phyloP scores from a whole-genome alignment of 129 eudicot species.

The Flaveria sonorensis region DNA sequence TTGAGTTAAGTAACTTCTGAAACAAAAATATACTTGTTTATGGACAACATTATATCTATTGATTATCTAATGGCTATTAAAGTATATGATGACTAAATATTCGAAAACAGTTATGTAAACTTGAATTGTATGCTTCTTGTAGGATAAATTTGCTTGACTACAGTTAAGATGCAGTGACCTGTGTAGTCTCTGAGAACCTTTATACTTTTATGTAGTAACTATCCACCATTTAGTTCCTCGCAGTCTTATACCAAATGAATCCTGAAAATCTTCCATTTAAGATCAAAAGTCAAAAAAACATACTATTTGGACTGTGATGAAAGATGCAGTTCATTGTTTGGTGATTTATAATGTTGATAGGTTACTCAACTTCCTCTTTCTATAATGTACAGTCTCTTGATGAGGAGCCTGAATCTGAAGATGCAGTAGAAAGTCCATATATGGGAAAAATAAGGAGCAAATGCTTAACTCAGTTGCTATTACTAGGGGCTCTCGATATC shows the following conservation, averaged over 20 bases:
- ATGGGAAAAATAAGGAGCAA: conserved; percentile 42
- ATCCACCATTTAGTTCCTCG: conserved; percentile 4
- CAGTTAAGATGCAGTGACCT: neutral
- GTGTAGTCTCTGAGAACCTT: neutral
- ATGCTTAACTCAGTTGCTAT: conserved; percentile 43
- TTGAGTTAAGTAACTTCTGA: neutral
- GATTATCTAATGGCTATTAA: conserved; percentile 5
- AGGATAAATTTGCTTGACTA: neutral
- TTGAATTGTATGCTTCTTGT: conserved; percentile 2
- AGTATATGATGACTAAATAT: neutral
- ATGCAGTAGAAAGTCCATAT: conserved; percentile 58
- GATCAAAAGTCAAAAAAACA: neutral
- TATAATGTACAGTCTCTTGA: conserved; percentile 49
- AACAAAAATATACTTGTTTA: neutral
- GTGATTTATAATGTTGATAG: neutral
- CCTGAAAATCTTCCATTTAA: neutral
- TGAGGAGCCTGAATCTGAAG: conserved; percentile 49
- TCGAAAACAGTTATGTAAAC: neutral
- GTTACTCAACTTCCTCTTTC: neutral
- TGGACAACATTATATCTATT: neutral
- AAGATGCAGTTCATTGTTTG: neutral
- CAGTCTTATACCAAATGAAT: neutral
- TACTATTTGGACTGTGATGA: neutral
- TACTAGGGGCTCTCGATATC: conserved; percentile 42
- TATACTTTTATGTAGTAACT: neutral